These are phyloP conservation scores for Phialocephala subalpina DNA, from an alignment of 2,329 filamentous ascomycete species.

Conservation along the genomic window DNA sequence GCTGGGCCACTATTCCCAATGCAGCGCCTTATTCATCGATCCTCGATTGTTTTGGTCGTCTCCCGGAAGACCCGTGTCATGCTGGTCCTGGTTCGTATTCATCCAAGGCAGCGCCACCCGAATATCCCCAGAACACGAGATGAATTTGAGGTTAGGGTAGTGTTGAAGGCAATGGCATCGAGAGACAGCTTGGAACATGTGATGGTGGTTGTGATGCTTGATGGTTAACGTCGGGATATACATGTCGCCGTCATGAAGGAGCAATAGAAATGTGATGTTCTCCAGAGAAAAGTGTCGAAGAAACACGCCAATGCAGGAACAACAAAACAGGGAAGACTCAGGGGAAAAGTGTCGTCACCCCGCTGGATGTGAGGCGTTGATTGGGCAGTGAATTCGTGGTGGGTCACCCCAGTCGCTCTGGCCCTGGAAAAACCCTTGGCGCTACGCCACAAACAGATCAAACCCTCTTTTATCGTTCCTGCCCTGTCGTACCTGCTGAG, in stretches of 20 bases:
- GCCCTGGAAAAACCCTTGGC: constrained; percentile 11
- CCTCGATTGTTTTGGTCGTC: not conserved
- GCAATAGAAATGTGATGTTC: not conserved
- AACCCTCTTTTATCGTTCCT: constrained; percentile 1
- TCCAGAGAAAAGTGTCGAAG: not conserved
- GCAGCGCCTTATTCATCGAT: not conserved
- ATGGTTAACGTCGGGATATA: not conserved
- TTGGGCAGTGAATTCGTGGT: not conserved
- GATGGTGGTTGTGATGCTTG: not conserved
- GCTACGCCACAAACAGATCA: constrained; percentile 23
- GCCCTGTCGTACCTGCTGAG: not conserved
- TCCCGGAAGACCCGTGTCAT: constrained; percentile 3
- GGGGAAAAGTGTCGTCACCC: constrained; percentile 10
- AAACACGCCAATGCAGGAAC: constrained; percentile 10
- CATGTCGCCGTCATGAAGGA: not conserved
- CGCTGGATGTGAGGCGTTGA: not conserved
- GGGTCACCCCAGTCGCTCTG: not conserved
- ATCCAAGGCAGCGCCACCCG: constrained; percentile 1
- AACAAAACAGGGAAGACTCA: not conserved
- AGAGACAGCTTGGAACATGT: not conserved
- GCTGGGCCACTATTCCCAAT: not conserved
- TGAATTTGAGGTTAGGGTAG: not conserved
- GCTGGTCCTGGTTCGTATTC: not conserved
- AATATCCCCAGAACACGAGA: constrained; percentile 1
- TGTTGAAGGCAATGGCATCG: not conserved